Conservation (phyloP, 2,329 filamentous ascomycete genomes). For the Epichloe uncinata region DNA sequence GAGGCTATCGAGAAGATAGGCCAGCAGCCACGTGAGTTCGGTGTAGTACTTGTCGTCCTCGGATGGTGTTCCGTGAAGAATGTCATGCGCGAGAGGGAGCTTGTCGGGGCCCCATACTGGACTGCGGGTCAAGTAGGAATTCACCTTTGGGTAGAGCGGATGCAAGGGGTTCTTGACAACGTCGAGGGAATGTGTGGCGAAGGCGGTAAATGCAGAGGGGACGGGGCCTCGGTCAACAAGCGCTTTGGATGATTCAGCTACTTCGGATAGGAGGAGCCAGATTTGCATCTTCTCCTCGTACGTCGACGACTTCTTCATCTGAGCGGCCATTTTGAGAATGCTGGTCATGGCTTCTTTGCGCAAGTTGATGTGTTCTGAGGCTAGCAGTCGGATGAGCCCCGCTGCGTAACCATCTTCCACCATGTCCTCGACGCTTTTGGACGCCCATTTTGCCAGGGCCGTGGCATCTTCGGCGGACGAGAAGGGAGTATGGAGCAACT, state of each 20-base stretch:
- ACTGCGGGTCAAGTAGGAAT: constrained; percentile 65
- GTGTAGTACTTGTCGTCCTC: constrained; percentile 60
- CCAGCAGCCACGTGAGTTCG: constrained; percentile 63
- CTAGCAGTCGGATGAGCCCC: constrained; percentile 60
- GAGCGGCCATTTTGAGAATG: constrained; percentile 50
- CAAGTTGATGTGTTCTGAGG: constrained; percentile 61
- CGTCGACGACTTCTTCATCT: constrained; percentile 48
- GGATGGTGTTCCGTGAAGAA: constrained; percentile 51
- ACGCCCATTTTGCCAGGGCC: constrained; percentile 50
- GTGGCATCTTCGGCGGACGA: constrained; percentile 35
- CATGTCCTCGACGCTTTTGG: constrained; percentile 65
- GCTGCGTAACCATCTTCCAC: constrained; percentile 64
- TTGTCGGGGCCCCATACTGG: constrained; percentile 65
- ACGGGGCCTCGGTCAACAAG: constrained; percentile 44
- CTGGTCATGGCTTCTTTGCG: constrained; percentile 63
- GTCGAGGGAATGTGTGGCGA: constrained; percentile 55
- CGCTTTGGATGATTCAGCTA: constrained; percentile 57
- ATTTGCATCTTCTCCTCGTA: constrained; percentile 66
- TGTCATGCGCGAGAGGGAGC: constrained; percentile 56
- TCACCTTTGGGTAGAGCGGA: constrained; percentile 74
- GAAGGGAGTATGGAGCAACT: constrained; percentile 37
- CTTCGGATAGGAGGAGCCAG: constrained; percentile 67
- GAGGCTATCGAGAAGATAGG: constrained; percentile 56
- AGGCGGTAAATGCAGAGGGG: constrained; percentile 62
- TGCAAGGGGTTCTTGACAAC: constrained; percentile 68